These are phyloP conservation scores for Amniculicola lignicola DNA, from an alignment of 495 filamentous ascomycete genomes.

Conservation along the genomic window DNA sequence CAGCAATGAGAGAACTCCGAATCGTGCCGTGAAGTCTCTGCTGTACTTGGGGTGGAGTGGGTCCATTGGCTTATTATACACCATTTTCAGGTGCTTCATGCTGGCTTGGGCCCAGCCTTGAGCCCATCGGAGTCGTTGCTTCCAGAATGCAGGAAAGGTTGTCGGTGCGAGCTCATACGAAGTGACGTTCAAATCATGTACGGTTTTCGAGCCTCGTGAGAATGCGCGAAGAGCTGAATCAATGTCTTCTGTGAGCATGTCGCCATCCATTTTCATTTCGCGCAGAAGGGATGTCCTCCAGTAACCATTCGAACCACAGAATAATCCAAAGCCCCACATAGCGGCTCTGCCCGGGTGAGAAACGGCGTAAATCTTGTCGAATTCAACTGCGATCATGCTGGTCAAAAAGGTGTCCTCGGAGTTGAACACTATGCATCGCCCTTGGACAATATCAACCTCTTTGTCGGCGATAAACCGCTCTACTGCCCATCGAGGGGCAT, in stretches of 20 bases:
- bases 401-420: constrained; percentile 37
- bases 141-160: constrained; percentile 41
- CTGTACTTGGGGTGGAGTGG: constrained; percentile 22
- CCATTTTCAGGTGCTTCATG: constrained; percentile 35
- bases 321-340: constrained; percentile 44
- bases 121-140: constrained; percentile 43
- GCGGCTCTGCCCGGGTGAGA: constrained; percentile 44
- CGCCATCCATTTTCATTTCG: constrained; percentile 43
- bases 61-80: constrained; percentile 32
- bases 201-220: constrained; percentile 35
- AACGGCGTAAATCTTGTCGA: constrained; percentile 48
- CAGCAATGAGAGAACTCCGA: constrained; percentile 39
- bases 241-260: constrained; percentile 46
- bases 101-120: constrained; percentile 43
- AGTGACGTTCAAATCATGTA: constrained; percentile 42
- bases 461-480: constrained; percentile 39
- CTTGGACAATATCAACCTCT: constrained; percentile 45
- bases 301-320: constrained; percentile 46
- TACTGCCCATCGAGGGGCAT: constrained; percentile 43
- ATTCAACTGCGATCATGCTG: constrained; percentile 44
- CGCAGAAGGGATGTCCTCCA: constrained; percentile 42
- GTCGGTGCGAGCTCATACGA: constrained; percentile 42
- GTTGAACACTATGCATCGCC: constrained; percentile 45
- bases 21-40: constrained; percentile 31
- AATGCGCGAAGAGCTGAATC: constrained; percentile 44